phyloP scores from a whole-genome alignment of 208 protist genomes.

The Naegleria gruberi region DNA sequence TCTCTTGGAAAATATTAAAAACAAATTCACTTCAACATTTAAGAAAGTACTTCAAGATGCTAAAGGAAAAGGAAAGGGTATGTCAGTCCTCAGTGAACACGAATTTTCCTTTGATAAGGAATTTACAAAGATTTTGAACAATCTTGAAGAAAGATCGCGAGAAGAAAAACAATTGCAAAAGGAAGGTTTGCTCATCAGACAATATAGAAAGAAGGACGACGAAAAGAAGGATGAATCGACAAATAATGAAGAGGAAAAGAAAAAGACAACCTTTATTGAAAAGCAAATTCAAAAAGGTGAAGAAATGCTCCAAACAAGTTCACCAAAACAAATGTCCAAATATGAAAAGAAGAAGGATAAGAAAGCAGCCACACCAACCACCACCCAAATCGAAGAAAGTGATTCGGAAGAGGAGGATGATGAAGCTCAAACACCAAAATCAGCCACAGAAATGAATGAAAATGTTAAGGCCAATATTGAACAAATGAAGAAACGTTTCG shows the following conservation, averaged over 20 bases:
- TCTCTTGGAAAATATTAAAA: constrained; percentile 65
- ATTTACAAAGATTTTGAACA: neutral
- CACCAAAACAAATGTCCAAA: neutral
- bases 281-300: neutral
- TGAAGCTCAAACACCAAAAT: neutral
- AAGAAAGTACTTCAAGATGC: constrained; percentile 24
- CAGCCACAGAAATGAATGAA: neutral
- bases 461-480: neutral
- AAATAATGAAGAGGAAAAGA: neutral
- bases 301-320: neutral
- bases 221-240: neutral
- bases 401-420: neutral
- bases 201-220: neutral
- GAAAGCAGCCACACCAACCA: neutral
- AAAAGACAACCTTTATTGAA: neutral
- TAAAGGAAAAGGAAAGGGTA: neutral
- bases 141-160: neutral
- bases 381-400: neutral
- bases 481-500: neutral
- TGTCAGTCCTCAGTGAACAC: neutral
- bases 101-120: neutral
- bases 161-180: constrained; percentile 1
- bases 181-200: neutral
- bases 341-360: neutral
- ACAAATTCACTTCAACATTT: constrained; percentile 54